phyloP scores from a whole-genome alignment of 768 basidiomycete genomes.

The Lepiota venenata region DNA sequence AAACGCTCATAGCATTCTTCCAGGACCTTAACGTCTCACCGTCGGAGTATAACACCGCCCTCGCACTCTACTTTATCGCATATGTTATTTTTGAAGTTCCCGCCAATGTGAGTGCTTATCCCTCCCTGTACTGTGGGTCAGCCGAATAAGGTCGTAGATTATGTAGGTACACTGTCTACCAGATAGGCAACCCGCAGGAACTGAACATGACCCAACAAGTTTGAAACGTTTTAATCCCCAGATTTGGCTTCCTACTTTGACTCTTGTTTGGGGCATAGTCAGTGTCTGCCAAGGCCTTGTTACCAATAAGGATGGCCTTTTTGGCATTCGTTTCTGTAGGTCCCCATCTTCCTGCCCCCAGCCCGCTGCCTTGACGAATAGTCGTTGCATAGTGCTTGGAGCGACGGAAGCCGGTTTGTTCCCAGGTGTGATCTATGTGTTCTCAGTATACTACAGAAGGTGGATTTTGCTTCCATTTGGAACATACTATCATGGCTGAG shows the following conservation, averaged over 20 bases:
- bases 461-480: neutral
- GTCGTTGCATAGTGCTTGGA: slow-evolving; percentile 42
- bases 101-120: slow-evolving; percentile 40
- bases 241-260: slow-evolving; percentile 59
- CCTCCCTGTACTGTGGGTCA: neutral
- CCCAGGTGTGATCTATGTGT: slow-evolving; percentile 54
- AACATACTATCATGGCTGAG: neutral
- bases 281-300: slow-evolving; percentile 55
- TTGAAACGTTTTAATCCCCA: slow-evolving; percentile 59
- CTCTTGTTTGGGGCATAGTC: slow-evolving; percentile 54
- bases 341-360: neutral
- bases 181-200: neutral
- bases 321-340: slow-evolving; percentile 52
- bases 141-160: slow-evolving; percentile 27
- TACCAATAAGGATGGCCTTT: slow-evolving; percentile 48
- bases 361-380: neutral
- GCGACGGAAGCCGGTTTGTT: slow-evolving; percentile 58
- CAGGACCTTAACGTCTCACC: slow-evolving; percentile 50
- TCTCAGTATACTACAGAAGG: slow-evolving; percentile 53
- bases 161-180: slow-evolving; percentile 24
- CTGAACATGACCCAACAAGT: slow-evolving; percentile 16
- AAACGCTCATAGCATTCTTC: neutral
- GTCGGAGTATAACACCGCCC: slow-evolving; percentile 51
- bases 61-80: slow-evolving; percentile 59
- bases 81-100: slow-evolving; percentile 63